phyloP scores from a whole-genome alignment of 345 rosid species.

The Punica granatum region DNA sequence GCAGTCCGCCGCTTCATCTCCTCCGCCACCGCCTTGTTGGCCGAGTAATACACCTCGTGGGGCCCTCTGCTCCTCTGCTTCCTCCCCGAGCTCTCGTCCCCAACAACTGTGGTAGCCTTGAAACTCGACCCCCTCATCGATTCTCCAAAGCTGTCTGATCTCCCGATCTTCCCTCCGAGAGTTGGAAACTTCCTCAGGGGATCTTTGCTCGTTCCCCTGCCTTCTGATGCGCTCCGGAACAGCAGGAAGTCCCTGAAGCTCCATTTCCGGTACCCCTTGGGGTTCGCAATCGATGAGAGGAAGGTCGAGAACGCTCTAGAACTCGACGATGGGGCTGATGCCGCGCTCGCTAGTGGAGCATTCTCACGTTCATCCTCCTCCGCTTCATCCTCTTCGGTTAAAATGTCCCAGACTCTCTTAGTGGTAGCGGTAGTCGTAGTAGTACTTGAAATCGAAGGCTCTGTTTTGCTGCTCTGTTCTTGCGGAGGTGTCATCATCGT shows the following conservation, averaged over 20 bases:
- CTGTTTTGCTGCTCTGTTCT: constrained; percentile 5
- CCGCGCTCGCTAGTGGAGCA: background rate
- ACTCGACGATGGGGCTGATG: background rate
- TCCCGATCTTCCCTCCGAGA: constrained; percentile 10
- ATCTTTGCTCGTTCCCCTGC: constrained; percentile 17
- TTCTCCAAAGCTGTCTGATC: background rate
- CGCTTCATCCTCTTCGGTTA: constrained; percentile 13
- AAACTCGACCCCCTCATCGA: constrained; percentile 15
- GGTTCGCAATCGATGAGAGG: constrained; percentile 6
- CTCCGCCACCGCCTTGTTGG: constrained; percentile 33
- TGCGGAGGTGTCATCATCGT: constrained; percentile 18
- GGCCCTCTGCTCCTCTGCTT: constrained; percentile 19
- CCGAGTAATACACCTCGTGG: constrained; percentile 42
- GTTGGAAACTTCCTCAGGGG: constrained; percentile 11
- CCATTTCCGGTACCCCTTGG: constrained; percentile 12
- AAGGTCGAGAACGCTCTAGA: constrained; percentile 8
- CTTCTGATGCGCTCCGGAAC: constrained; percentile 20
- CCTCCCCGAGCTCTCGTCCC: constrained; percentile 19
- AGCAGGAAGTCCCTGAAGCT: constrained; percentile 17
- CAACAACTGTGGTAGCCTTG: background rate
- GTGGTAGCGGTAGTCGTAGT: background rate
- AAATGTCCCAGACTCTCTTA: constrained; percentile 10
- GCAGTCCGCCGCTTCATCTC: constrained; percentile 45
- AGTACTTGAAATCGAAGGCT: background rate
- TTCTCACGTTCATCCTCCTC: constrained; percentile 2